phyloP scores from a whole-genome alignment of 495 filamentous ascomycete species.

The Penicillium pancosmium region DNA sequence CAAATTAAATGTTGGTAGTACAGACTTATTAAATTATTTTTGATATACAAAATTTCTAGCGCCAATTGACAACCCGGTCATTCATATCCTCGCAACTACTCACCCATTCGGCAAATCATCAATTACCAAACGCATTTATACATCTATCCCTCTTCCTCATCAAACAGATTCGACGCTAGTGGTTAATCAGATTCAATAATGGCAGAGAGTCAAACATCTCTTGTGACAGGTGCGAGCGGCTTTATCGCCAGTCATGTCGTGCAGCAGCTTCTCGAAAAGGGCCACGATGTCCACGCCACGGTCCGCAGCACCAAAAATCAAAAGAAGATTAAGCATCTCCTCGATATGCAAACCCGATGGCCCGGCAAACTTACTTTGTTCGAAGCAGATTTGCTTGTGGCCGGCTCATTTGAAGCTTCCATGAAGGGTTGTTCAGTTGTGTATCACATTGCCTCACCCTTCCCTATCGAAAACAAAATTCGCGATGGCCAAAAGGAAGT shows the following conservation, averaged over 20 bases:
- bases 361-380: constrained; percentile 22
- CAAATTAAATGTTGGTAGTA: neutral
- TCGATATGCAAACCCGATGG: constrained; percentile 21
- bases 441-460: constrained; percentile 27
- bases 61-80: neutral
- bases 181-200: neutral
- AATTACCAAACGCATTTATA: neutral
- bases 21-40: too few species aligned
- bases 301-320: constrained; percentile 16
- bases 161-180: too few species aligned
- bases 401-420: constrained; percentile 20
- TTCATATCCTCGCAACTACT: neutral
- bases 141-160: neutral
- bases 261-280: constrained; percentile 61
- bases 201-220: neutral
- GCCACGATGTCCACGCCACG: constrained; percentile 19
- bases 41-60: neutral
- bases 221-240: constrained; percentile 38
- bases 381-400: constrained; percentile 24
- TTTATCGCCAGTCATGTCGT: constrained; percentile 72
- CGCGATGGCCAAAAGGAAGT: constrained; percentile 22
- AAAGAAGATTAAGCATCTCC: constrained; percentile 21
- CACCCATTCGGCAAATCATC: neutral
- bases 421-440: constrained; percentile 26
- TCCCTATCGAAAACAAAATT: constrained; percentile 23